Conservation (phyloP, 2,329 filamentous ascomycete species). For the Penicillium sp. region DNA sequence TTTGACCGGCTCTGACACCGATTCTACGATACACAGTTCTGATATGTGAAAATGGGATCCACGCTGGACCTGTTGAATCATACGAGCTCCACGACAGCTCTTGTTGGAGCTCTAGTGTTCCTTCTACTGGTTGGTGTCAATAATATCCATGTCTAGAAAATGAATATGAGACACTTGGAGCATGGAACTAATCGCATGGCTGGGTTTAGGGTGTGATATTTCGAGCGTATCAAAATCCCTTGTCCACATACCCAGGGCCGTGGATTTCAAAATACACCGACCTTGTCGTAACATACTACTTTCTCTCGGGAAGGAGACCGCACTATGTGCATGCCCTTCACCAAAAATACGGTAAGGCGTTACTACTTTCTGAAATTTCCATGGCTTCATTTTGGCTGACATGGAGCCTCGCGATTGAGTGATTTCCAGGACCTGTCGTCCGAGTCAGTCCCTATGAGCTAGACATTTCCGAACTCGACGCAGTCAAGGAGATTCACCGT, state of each 20-base stretch:
- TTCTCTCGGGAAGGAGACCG: conserved; percentile 1
- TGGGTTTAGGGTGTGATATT: neutral
- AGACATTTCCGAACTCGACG: conserved; percentile 35
- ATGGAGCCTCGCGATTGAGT: neutral
- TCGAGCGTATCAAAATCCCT: conserved; percentile 1
- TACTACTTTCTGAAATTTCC: neutral
- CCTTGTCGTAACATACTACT: conserved; percentile 1
- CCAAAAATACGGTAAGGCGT: conserved; percentile 18
- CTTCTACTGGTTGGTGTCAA: neutral
- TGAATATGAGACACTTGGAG: neutral
- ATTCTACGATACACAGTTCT: neutral
- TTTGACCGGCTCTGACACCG: neutral
- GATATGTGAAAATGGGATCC: too few relatives aligned
- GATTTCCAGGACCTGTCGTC: conserved; percentile 27
- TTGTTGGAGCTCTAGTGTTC: neutral
- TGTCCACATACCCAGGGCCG: conserved; percentile 3
- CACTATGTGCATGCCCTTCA: conserved; percentile 21
- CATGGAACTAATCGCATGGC: neutral
- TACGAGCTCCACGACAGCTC: too few relatives aligned
- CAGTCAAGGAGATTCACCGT: conserved; percentile 32
- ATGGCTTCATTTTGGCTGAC: neutral
- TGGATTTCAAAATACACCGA: conserved; percentile 2
- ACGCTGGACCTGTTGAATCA: too few relatives aligned
- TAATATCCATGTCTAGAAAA: neutral
- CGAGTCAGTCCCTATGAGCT: conserved; percentile 25